phyloP scores from a whole-genome alignment of 75 land plant species.

The Selaginella tamariscina region DNA sequence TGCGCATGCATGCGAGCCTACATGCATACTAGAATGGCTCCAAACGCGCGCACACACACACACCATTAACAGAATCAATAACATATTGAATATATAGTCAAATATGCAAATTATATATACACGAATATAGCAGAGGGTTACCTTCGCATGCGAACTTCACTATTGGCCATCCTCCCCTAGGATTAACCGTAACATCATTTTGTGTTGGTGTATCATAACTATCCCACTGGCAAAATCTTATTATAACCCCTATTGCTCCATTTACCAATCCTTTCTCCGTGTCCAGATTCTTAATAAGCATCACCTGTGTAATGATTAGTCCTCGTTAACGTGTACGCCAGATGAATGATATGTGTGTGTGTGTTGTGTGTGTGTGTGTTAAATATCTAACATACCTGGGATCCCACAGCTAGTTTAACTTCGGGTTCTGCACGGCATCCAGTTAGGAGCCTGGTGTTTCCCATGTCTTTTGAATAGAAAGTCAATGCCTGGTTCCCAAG shows the following conservation, averaged over 20 bases:
- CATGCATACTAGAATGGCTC: no score
- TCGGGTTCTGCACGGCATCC: background rate
- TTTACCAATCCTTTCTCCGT: background rate
- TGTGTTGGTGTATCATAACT: background rate
- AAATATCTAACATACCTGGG: no score
- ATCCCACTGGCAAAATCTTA: background rate
- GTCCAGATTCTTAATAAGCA: conserved; percentile 2
- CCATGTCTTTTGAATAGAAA: background rate
- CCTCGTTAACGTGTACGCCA: no score
- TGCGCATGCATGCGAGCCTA: no score
- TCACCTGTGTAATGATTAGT: no score
- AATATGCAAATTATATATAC: no score
- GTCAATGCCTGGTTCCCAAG: background rate
- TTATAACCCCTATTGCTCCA: background rate
- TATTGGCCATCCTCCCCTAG: background rate
- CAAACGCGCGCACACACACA: no score
- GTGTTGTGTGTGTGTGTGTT: no score
- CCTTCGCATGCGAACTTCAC: background rate
- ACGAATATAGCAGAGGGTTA: no score
- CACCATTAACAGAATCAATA: no score
- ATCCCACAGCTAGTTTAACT: background rate
- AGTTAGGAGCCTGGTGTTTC: background rate
- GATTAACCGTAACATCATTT: background rate
- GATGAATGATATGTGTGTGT: no score
- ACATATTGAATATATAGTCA: no score